A percentile compares a stretch with the other conserved stretches of the same genome.
Conservation (phyloP, 1,139 yeast genomes). For the Candida freyschussii region DNA sequence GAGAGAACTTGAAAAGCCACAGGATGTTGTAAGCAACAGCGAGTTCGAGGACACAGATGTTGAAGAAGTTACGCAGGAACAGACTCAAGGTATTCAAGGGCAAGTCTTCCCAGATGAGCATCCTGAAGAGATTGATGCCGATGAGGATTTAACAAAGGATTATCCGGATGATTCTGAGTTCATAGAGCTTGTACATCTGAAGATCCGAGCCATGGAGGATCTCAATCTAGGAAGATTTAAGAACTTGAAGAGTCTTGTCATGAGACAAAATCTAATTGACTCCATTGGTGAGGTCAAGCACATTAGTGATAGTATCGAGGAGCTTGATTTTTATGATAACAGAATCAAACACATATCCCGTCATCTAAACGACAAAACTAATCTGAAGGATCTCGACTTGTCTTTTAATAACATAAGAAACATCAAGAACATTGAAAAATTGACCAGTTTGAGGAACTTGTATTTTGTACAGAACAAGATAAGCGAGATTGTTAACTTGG, state of each 20-base stretch:
- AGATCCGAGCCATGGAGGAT: slow-evolving; percentile 63
- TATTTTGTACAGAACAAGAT: slow-evolving; percentile 90
- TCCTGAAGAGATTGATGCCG: slow-evolving; percentile 40
- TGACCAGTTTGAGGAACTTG: slow-evolving; percentile 59
- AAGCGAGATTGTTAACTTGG: slow-evolving; percentile 62
- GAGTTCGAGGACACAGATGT: slow-evolving; percentile 21
- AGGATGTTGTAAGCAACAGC: slow-evolving; percentile 13
- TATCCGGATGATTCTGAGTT: slow-evolving; percentile 58
- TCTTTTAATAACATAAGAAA: slow-evolving; percentile 89
- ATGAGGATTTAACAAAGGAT: slow-evolving; percentile 58
- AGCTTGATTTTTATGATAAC: slow-evolving; percentile 88
- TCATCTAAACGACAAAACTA: slow-evolving; percentile 54
- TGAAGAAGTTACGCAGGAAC: slow-evolving; percentile 11
- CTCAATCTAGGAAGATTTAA: slow-evolving; percentile 57
- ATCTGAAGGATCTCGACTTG: slow-evolving; percentile 64
- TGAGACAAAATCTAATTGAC: slow-evolving; percentile 81
- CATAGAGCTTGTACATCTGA: slow-evolving; percentile 75
- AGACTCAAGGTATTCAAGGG: slow-evolving; percentile 24
- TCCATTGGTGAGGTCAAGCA: slow-evolving; percentile 67
- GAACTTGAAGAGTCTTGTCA: slow-evolving; percentile 55
- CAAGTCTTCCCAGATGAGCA: slow-evolving; percentile 53
- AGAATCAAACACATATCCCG: slow-evolving; percentile 78
- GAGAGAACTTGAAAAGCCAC: slow-evolving; percentile 4
- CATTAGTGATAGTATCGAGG: slow-evolving; percentile 57
- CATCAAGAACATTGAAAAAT: slow-evolving; percentile 70